These are phyloP conservation scores for Stachybotrys echinatus DNA, from an alignment of 2,329 filamentous ascomycete genomes.

Conservation along the genomic window DNA sequence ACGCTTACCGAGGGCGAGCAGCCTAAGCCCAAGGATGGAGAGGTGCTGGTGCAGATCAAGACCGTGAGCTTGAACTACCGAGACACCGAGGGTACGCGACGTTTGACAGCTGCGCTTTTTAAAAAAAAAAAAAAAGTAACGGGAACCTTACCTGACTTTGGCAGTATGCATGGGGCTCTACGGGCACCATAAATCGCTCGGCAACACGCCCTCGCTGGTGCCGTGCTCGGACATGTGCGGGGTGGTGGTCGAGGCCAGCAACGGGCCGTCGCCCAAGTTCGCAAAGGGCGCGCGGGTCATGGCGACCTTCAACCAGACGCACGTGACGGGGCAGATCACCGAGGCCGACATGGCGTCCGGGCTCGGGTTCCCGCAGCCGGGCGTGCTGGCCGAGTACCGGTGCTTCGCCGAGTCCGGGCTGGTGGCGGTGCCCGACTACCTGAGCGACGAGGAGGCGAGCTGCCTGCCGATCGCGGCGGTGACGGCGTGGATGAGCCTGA, in stretches of 20 bases:
- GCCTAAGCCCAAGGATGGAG: conserved; percentile 41
- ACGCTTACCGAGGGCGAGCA: conserved; percentile 35
- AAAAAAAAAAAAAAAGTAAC: neutral
- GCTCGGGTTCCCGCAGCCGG: conserved; percentile 54
- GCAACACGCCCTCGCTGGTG: conserved; percentile 39
- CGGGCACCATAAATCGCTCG: conserved; percentile 55
- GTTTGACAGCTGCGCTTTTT: neutral
- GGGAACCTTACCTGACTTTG: neutral
- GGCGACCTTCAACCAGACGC: conserved; percentile 55
- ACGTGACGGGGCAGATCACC: conserved; percentile 54
- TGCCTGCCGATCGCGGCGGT: conserved; percentile 57
- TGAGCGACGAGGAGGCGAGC: conserved; percentile 54
- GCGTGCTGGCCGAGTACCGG: conserved; percentile 53
- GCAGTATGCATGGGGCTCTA: conserved; percentile 61
- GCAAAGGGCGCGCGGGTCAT: conserved; percentile 60
- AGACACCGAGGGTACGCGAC: conserved; percentile 38
- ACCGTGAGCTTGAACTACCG: conserved; percentile 45
- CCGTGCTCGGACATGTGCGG: conserved; percentile 70
- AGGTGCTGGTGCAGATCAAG: conserved; percentile 44
- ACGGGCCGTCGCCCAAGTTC: conserved; percentile 29
- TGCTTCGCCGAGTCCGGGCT: conserved; percentile 53
- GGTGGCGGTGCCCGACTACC: conserved; percentile 49
- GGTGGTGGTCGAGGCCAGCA: conserved; percentile 39
- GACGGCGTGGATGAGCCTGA: conserved; percentile 62
- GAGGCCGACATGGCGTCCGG: conserved; percentile 50